phyloP scores from a whole-genome alignment of 257 asterid species.

The Parsonsia alboflavescens region DNA sequence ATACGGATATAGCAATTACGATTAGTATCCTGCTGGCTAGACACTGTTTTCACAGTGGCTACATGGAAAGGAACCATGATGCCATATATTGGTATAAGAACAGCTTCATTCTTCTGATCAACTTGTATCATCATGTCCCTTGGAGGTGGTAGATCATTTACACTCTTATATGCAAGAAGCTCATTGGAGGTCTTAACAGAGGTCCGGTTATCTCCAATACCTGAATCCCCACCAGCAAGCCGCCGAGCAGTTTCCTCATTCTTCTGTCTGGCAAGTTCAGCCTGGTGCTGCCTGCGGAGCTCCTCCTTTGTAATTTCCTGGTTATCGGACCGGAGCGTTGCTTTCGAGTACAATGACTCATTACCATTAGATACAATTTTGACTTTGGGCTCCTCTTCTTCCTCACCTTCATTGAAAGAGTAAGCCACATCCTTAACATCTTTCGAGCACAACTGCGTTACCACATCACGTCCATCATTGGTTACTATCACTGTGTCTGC shows the following conservation, averaged over 20 bases:
- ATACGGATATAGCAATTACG: conserved; percentile 58
- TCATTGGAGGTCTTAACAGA: conserved; percentile 39
- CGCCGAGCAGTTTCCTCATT: conserved; percentile 71
- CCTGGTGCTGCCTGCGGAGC: conserved; percentile 68
- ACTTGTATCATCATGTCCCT: conserved; percentile 65
- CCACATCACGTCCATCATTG: conserved; percentile 38
- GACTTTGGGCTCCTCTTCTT: conserved; percentile 32
- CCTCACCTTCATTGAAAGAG: conserved; percentile 53
- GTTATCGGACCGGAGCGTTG: conserved; percentile 67
- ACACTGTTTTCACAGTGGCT: conserved; percentile 59
- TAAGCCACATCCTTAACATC: conserved; percentile 49
- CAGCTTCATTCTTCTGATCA: conserved; percentile 65
- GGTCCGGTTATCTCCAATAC: conserved; percentile 31
- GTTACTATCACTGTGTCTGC: conserved; percentile 60
- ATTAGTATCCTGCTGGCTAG: conserved; percentile 62
- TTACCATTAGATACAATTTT: conserved; percentile 25
- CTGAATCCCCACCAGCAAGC: conserved; percentile 54
- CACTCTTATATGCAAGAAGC: conserved; percentile 49
- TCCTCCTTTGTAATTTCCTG: conserved; percentile 67
- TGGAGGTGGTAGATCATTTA: conserved; percentile 57
- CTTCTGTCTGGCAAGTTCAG: conserved; percentile 69
- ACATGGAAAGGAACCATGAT: conserved; percentile 70
- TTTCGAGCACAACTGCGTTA: conserved; percentile 44
- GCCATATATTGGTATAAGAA: conserved; percentile 59
- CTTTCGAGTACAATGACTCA: conserved; percentile 43